Evolutionary conservation across 805 yeast species (phyloP).

Genomic region (Teunomyces panamensis): DNA sequence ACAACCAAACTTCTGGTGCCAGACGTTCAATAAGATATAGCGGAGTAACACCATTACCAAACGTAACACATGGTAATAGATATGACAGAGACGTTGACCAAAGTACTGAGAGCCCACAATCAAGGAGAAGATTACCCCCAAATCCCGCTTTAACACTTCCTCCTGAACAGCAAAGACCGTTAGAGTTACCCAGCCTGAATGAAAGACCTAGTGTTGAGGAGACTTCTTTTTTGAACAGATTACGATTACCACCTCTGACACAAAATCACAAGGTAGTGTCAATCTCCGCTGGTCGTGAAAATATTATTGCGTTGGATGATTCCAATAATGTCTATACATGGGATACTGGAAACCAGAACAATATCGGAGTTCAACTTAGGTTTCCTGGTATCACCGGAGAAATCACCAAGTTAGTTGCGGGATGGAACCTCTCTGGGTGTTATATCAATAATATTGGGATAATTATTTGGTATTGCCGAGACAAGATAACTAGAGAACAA

Average conservation of each 20-base stretch:
- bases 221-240: conserved; percentile 20
- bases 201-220: conserved; percentile 4
- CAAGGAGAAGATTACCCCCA: conserved; percentile 11
- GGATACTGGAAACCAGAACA: conserved; percentile 45
- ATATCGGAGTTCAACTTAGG: conserved; percentile 42
- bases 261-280: conserved; percentile 35
- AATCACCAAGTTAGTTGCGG: conserved; percentile 54
- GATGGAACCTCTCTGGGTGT: conserved; percentile 63
- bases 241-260: conserved; percentile 14
- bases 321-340: conserved; percentile 53
- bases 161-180: conserved; percentile 12
- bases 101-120: conserved; percentile 1
- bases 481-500: conserved; percentile 15
- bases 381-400: conserved; percentile 32
- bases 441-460: conserved; percentile 50
- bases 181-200: background rate
- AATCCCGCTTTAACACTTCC: conserved; percentile 22
- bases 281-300: conserved; percentile 62
- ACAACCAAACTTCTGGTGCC: background rate
- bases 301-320: conserved; percentile 58
- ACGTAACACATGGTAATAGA: conserved; percentile 8
- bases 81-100: conserved; percentile 6
- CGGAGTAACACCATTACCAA: conserved; percentile 7
- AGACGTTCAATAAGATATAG: conserved; percentile 9
- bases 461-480: conserved; percentile 52